phyloP scores from a whole-genome alignment of 768 basidiomycete genomes.

The Mycena alexandri region DNA sequence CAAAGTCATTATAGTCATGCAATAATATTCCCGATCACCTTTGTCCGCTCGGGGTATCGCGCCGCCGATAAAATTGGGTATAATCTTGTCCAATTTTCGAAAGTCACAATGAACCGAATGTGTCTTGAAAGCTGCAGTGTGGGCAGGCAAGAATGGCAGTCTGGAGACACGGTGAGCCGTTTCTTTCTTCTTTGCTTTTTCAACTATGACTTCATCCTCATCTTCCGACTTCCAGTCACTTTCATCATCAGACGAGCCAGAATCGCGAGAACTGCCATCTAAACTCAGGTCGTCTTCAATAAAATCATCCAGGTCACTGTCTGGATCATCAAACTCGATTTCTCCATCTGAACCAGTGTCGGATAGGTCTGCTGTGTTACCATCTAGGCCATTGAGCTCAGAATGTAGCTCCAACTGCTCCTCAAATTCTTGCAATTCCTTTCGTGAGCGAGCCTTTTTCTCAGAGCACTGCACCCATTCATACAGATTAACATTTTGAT shows the following conservation, averaged over 20 bases:
- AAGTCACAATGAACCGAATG: constrained; percentile 15
- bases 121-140: neutral
- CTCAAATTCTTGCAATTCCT: neutral
- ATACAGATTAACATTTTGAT: constrained; percentile 36
- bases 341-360: neutral
- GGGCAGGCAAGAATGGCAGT: constrained; percentile 6
- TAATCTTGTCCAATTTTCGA: constrained; percentile 7
- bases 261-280: no score
- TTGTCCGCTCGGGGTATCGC: constrained; percentile 42
- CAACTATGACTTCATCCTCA: neutral
- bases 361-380: no score
- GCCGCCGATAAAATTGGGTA: constrained; percentile 46
- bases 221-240: constrained; percentile 2
- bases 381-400: neutral
- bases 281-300: neutral
- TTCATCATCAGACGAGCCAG: no score
- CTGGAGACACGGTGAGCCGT: neutral
- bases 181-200: neutral
- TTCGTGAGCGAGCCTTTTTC: neutral
- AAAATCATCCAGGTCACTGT: neutral
- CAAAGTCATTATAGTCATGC: constrained; percentile 41
- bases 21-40: constrained; percentile 50
- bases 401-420: neutral
- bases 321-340: neutral
- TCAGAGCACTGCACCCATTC: constrained; percentile 36